phyloP scores from a whole-genome alignment of 2,329 filamentous ascomycete genomes.

The Fusarium ambrosium region DNA sequence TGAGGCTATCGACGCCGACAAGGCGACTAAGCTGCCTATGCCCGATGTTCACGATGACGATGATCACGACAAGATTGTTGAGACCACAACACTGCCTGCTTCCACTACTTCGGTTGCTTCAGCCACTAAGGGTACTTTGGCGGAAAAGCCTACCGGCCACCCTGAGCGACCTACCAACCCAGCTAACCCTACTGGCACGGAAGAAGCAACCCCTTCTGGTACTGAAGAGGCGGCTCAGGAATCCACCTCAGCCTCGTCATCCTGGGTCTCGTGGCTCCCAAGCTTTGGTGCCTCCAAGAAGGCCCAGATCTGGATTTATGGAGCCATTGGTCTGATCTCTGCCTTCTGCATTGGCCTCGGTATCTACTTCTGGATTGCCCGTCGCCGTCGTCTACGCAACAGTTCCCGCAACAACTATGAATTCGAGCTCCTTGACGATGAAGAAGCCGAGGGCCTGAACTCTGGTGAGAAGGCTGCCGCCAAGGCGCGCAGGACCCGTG shows the following conservation, averaged over 20 bases:
- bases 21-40: constrained; percentile 82
- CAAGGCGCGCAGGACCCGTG: constrained; percentile 69
- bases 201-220: constrained; percentile 48
- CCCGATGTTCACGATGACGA: constrained; percentile 87
- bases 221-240: constrained; percentile 52
- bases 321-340: constrained; percentile 84
- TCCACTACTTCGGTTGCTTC: constrained; percentile 72
- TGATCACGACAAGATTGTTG: constrained; percentile 78
- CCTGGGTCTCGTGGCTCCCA: constrained; percentile 88
- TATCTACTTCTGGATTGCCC: constrained; percentile 84
- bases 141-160: constrained; percentile 70
- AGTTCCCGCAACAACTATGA: constrained; percentile 87
- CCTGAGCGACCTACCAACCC: constrained; percentile 72
- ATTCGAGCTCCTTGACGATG: constrained; percentile 91
- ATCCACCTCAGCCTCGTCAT: constrained; percentile 69
- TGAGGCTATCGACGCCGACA: constrained; percentile 81
- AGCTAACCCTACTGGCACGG: constrained; percentile 53
- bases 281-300: constrained; percentile 89
- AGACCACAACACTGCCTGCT: constrained; percentile 64
- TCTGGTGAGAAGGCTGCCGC: constrained; percentile 61
- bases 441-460: constrained; percentile 74
- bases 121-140: constrained; percentile 59
- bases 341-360: constrained; percentile 86
- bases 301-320: constrained; percentile 95
- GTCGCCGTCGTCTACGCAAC: constrained; percentile 81